These are phyloP conservation scores for Acacia confusa DNA, from an alignment of 306 rosid species.

Conservation along the genomic window DNA sequence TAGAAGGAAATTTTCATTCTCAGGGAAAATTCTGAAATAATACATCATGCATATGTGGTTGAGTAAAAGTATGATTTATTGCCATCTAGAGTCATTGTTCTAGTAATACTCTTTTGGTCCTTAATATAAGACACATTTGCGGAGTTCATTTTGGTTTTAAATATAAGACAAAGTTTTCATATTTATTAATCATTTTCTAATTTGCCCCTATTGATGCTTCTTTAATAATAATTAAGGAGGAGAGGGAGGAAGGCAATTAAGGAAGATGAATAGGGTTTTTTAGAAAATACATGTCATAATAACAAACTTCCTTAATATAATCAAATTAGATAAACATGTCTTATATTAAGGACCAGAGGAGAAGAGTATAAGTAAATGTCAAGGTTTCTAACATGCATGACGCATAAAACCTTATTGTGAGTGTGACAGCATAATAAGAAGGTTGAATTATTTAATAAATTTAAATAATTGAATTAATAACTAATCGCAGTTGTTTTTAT, in stretches of 20 bases:
- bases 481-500: background rate
- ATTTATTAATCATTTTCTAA: no score
- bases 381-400: background rate
- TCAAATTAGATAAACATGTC: no score
- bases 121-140: no score
- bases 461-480: conserved; percentile 6
- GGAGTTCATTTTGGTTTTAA: no score
- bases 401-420: background rate
- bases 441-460: background rate
- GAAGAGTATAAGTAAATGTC: background rate
- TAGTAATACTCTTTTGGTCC: background rate
- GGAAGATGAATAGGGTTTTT: no score
- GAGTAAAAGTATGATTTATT: background rate
- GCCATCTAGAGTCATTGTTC: conserved; percentile 12
- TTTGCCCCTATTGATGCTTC: no score
- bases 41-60: conserved; percentile 16
- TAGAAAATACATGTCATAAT: no score
- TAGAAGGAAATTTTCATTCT: conserved; percentile 4
- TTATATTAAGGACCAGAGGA: no score
- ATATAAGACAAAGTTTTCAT: no score
- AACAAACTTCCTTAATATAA: no score
- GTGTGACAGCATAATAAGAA: conserved; percentile 11
- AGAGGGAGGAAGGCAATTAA: no score
- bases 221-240: no score
- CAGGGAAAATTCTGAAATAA: conserved; percentile 1